Conservation (phyloP, 169 alveolate genomes). For the Besnoitia besnoiti region DNA sequence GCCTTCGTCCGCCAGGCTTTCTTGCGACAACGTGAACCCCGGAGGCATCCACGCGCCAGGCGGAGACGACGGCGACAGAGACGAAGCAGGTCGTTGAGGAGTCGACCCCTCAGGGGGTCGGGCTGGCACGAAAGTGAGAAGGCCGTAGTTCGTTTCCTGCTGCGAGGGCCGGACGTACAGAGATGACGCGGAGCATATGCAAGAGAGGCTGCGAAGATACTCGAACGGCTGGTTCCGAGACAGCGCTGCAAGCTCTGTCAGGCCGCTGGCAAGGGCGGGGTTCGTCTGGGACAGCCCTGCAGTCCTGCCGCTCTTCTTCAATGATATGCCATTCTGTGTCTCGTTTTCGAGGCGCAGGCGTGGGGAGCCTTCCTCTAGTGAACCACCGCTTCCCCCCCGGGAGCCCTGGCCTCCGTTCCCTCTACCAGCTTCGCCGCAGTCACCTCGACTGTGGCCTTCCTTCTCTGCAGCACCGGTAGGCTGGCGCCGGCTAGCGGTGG, state of each 20-base stretch:
- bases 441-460: too few species aligned
- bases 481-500: too few species aligned
- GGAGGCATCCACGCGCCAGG: neutral
- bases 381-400: too few species aligned
- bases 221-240: neutral
- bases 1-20: neutral
- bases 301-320: too few species aligned
- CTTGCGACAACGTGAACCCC: neutral
- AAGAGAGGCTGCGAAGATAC: neutral
- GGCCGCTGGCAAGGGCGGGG: neutral
- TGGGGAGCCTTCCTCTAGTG: too few species aligned
- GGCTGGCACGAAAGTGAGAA: neutral
- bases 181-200: neutral
- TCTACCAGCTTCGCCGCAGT: too few species aligned
- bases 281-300: neutral
- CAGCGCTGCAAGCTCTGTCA: neutral
- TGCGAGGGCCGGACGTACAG: neutral
- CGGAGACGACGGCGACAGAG: neutral
- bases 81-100: neutral
- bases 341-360: too few species aligned
- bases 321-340: too few species aligned
- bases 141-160: neutral
- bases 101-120: neutral
- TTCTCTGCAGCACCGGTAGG: too few species aligned
- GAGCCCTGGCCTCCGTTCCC: too few species aligned